Percentiles rank a stretch among this genome's conserved stretches.
Evolutionary conservation across 2,329 filamentous ascomycete species (phyloP).

Genomic region (Trichoderma endophyticum): DNA sequence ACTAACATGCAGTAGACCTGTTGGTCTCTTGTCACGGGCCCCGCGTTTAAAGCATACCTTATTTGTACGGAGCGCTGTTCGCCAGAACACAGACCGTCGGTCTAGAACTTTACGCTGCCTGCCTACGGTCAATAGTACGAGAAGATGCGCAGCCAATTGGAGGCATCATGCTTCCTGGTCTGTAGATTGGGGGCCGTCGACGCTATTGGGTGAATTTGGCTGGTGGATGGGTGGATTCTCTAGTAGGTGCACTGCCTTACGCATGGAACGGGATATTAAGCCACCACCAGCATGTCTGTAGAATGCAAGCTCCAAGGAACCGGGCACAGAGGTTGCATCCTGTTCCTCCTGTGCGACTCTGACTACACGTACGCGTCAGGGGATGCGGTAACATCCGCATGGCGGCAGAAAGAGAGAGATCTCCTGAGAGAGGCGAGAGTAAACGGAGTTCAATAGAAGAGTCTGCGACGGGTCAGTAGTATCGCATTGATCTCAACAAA

Average conservation of each 20-base stretch:
- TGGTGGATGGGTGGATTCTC: conserved; percentile 4
- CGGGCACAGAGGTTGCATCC: neutral
- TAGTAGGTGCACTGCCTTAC: neutral
- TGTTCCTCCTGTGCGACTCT: neutral
- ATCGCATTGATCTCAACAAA: neutral
- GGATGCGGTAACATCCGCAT: neutral
- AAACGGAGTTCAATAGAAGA: neutral
- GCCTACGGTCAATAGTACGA: neutral
- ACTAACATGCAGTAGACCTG: neutral
- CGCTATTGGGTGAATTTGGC: neutral
- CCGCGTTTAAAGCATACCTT: neutral
- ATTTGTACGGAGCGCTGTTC: neutral
- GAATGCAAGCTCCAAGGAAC: neutral
- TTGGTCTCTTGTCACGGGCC: neutral
- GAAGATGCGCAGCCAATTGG: neutral
- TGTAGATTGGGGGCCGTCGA: neutral
- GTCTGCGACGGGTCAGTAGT: conserved; percentile 11
- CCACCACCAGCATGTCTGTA: neutral
- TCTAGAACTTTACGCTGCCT: neutral
- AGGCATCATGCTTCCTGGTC: neutral
- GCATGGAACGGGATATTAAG: neutral
- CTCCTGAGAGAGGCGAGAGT: neutral
- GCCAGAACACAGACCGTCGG: neutral
- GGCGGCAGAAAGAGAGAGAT: neutral
- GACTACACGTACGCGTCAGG: neutral